These are phyloP conservation scores for Cryptosporidium canis DNA, from an alignment of 169 alveolate genomes.

Conservation along the genomic window DNA sequence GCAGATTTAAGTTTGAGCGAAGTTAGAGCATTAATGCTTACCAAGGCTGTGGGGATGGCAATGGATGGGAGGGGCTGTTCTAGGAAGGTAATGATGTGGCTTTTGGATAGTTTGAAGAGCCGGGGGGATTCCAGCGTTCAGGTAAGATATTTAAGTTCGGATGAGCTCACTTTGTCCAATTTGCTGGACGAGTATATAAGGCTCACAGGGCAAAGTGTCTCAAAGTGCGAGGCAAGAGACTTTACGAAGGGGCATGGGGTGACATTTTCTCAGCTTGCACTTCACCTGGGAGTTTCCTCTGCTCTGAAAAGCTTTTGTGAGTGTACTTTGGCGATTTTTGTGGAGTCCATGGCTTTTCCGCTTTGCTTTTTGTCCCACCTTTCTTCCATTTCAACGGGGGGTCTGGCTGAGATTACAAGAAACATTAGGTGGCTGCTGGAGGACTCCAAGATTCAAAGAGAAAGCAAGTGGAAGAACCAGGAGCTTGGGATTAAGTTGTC, in stretches of 20 bases:
- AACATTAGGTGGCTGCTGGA: constrained; percentile 46
- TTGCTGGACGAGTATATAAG: constrained; percentile 1
- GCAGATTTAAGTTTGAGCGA: constrained; percentile 28
- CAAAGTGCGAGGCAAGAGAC: neutral
- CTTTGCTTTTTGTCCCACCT: constrained; percentile 17
- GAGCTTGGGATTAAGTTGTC: constrained; percentile 9
- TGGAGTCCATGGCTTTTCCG: constrained; percentile 47
- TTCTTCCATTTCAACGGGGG: constrained; percentile 23
- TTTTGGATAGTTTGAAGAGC: neutral
- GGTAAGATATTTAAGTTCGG: neutral
- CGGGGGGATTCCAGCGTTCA: neutral
- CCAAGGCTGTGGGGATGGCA: constrained; percentile 27
- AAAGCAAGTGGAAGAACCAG: neutral
- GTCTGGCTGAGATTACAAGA: constrained; percentile 27
- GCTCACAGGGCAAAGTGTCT: neutral
- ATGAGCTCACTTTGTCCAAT: neutral
- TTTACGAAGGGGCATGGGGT: constrained; percentile 9
- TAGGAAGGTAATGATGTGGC: constrained; percentile 20
- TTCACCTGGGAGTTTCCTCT: constrained; percentile 1
- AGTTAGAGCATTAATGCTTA: constrained; percentile 25
- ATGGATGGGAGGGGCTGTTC: neutral
- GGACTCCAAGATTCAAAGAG: constrained; percentile 43
- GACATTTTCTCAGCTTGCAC: constrained; percentile 21
- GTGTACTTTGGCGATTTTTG: constrained; percentile 39
- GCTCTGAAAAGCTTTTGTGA: constrained; percentile 17